phyloP scores from a whole-genome alignment of 2,329 filamentous ascomycete species.

The Clarireedia hainanense region DNA sequence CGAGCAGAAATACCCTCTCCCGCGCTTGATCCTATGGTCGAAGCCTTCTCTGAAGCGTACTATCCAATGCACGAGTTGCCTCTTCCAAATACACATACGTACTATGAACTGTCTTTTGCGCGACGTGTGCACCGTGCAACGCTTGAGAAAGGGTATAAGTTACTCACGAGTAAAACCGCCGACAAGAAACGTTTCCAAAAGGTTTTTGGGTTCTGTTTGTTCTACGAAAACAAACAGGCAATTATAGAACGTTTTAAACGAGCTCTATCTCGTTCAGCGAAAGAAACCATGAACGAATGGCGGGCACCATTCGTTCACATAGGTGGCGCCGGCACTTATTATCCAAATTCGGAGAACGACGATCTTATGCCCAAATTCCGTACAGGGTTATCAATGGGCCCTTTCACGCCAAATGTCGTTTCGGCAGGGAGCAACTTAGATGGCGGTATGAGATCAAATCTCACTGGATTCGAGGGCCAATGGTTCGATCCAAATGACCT shows the following conservation, averaged over 20 bases:
- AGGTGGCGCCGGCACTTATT: slow-evolving; percentile 62
- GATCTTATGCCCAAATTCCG: slow-evolving; percentile 24
- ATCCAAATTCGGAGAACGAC: slow-evolving; percentile 30
- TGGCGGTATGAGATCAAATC: slow-evolving; percentile 41
- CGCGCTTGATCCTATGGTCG: slow-evolving; percentile 27
- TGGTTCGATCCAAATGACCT: slow-evolving; percentile 75
- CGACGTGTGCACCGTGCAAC: slow-evolving; percentile 61
- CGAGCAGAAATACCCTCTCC: slow-evolving; percentile 19
- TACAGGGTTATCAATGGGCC: slow-evolving; percentile 39
- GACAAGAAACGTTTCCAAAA: slow-evolving; percentile 42
- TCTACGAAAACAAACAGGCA: slow-evolving; percentile 45
- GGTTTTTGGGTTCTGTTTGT: slow-evolving; percentile 62
- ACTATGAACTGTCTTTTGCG: slow-evolving; percentile 60
- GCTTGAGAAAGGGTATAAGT: slow-evolving; percentile 52
- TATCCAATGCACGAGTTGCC: slow-evolving; percentile 31
- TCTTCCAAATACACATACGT: slow-evolving; percentile 47
- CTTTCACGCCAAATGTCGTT: slow-evolving; percentile 37
- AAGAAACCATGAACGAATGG: slow-evolving; percentile 49
- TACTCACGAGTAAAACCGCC: slow-evolving; percentile 45
- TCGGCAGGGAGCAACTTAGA: slow-evolving; percentile 38
- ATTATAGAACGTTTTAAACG: slow-evolving; percentile 37
- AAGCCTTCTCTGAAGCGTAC: slow-evolving; percentile 22
- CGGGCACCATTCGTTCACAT: slow-evolving; percentile 55
- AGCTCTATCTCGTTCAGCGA: slow-evolving; percentile 11
- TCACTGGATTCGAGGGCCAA: slow-evolving; percentile 60